phyloP scores from a whole-genome alignment of 2,329 filamentous ascomycete species.

The Dactylellina parvicollis region DNA sequence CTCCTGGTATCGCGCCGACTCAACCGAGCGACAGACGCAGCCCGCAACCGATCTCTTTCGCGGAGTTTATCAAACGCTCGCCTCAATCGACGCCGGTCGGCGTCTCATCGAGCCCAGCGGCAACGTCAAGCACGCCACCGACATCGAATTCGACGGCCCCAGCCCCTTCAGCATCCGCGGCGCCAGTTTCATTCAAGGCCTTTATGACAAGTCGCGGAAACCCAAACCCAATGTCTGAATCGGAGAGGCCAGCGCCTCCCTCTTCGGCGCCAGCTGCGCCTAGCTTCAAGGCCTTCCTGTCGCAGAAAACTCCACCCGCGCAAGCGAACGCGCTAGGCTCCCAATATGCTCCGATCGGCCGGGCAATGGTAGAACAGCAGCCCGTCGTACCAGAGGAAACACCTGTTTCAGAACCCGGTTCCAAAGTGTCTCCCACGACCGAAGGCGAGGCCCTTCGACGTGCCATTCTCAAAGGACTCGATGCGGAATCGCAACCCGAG shows the following conservation, averaged over 20 bases:
- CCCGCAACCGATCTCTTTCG: conserved; percentile 42
- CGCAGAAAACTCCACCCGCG: conserved; percentile 30
- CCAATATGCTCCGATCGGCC: background rate
- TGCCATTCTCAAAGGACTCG: conserved; percentile 37
- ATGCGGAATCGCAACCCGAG: conserved; percentile 42
- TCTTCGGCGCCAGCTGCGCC: conserved; percentile 31
- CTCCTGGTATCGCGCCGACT: conserved; percentile 7
- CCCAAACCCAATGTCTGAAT: conserved; percentile 25
- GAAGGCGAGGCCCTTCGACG: conserved; percentile 44
- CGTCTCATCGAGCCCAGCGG: conserved; percentile 22
- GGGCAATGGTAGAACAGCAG: conserved; percentile 8
- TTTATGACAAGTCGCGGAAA: conserved; percentile 42
- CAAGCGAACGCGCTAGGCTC: background rate
- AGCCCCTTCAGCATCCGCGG: conserved; percentile 5
- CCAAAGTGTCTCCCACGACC: conserved; percentile 4
- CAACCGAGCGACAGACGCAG: conserved; percentile 34
- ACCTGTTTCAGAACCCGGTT: conserved; percentile 16
- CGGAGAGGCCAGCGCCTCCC: conserved; percentile 14
- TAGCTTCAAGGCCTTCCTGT: conserved; percentile 47
- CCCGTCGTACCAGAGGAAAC: background rate
- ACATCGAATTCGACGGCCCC: conserved; percentile 4
- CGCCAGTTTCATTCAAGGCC: conserved; percentile 46
- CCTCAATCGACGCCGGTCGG: conserved; percentile 37
- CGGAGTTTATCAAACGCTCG: conserved; percentile 41
- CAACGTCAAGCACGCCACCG: conserved; percentile 10